These are phyloP conservation scores for Chytriomyces sp. DNA, from an alignment of 192 early-diverging fungal genomes.

Conservation along the genomic window DNA sequence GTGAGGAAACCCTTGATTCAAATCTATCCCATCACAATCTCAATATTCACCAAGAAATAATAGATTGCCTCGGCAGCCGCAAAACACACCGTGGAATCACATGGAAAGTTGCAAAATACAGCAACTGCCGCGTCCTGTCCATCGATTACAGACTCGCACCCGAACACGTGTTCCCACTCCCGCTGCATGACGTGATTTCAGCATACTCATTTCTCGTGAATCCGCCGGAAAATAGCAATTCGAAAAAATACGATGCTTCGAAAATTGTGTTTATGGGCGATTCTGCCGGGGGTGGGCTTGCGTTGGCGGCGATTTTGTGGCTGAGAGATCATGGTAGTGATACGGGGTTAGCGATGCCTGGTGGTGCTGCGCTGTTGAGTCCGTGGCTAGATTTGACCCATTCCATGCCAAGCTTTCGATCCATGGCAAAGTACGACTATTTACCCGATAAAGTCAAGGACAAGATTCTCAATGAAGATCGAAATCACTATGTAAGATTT, in stretches of 20 bases:
- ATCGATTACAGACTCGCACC: slow-evolving; percentile 85
- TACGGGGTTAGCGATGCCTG: slow-evolving; percentile 49
- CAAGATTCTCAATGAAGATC: slow-evolving; percentile 18
- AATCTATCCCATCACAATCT: not conserved
- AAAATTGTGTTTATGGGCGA: slow-evolving; percentile 58
- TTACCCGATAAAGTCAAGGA: slow-evolving; percentile 44
- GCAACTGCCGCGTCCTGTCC: slow-evolving; percentile 54
- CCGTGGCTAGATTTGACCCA: slow-evolving; percentile 71
- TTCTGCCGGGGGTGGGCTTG: slow-evolving; percentile 58
- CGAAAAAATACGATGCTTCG: slow-evolving; percentile 24
- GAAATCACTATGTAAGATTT: slow-evolving; percentile 34
- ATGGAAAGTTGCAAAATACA: slow-evolving; percentile 51
- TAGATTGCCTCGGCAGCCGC: not conserved
- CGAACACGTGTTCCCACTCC: slow-evolving; percentile 78
- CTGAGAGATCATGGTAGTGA: slow-evolving; percentile 39
- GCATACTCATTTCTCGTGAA: slow-evolving; percentile 74
- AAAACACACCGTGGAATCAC: slow-evolving; percentile 46
- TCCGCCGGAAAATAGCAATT: slow-evolving; percentile 22
- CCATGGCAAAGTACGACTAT: slow-evolving; percentile 44
- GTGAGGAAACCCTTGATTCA: slow-evolving; percentile 7
- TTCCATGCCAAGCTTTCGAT: slow-evolving; percentile 48
- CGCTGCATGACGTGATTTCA: slow-evolving; percentile 79
- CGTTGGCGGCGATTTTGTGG: slow-evolving; percentile 52
- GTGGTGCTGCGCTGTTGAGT: slow-evolving; percentile 58
- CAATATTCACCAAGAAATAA: not conserved